Evolutionary conservation across 106 monocot species (phyloP).

Genomic region (Ottelia alismoides): DNA sequence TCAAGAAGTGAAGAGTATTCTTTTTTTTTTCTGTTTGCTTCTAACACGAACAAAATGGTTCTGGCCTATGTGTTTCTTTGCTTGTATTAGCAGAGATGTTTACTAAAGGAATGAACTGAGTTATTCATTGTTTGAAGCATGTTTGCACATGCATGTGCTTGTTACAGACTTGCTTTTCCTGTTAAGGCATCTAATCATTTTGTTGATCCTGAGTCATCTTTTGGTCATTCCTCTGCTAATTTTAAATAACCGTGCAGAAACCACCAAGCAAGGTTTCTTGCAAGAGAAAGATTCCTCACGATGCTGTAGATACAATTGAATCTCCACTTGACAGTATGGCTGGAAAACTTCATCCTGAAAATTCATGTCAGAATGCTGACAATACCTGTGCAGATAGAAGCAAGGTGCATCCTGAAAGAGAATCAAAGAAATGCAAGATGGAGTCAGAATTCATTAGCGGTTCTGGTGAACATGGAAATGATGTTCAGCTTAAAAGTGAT

Average conservation of each 20-base stretch:
- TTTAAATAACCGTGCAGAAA: background rate
- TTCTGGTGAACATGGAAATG: background rate
- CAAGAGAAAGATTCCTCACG: background rate
- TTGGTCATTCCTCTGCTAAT: background rate
- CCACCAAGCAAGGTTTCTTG: background rate
- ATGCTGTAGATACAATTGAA: background rate
- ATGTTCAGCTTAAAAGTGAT: constrained; percentile 1
- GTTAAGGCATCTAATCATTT: background rate
- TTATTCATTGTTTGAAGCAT: background rate
- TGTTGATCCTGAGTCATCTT: too few relatives aligned
- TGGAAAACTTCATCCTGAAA: background rate
- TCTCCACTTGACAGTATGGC: background rate
- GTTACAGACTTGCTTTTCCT: too few relatives aligned
- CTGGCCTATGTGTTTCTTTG: too few relatives aligned
- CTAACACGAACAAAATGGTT: too few relatives aligned
- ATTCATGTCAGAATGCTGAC: background rate
- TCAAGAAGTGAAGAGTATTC: too few relatives aligned
- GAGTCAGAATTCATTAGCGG: too few relatives aligned
- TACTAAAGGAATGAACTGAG: background rate
- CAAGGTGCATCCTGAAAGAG: constrained; percentile 6
- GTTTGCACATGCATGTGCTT: too few relatives aligned
- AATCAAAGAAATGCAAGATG: constrained; percentile 35
- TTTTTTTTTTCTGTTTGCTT: too few relatives aligned
- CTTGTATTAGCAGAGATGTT: background rate
- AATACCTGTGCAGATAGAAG: background rate